These are phyloP conservation scores for Rhizopogon salebrosus DNA, from an alignment of 768 basidiomycete species.

Conservation along the genomic window DNA sequence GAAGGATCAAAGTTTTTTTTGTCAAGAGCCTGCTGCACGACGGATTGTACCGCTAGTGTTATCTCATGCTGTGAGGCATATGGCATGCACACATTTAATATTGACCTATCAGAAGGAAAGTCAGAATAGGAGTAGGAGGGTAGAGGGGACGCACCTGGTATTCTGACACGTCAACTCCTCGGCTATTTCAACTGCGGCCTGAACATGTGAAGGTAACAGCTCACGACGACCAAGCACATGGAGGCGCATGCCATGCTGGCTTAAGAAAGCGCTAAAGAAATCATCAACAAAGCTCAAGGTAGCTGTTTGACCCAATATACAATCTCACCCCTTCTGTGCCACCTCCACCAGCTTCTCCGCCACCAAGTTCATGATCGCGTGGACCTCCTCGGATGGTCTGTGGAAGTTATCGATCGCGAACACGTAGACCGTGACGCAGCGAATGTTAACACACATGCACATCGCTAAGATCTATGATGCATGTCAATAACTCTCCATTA, in stretches of 20 bases:
- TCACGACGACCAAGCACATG: slow-evolving; percentile 73
- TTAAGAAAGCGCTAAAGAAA: not conserved
- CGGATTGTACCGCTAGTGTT: slow-evolving; percentile 56
- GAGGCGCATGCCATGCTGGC: slow-evolving; percentile 74
- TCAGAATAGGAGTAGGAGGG: not conserved
- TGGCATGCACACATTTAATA: slow-evolving; percentile 89
- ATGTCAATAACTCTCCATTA: not conserved
- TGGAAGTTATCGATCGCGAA: slow-evolving; percentile 98
- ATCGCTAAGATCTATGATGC: slow-evolving; percentile 70
- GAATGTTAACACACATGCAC: slow-evolving; percentile 73
- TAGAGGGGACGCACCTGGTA: slow-evolving; percentile 45
- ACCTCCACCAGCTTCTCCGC: slow-evolving; percentile 75
- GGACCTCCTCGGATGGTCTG: slow-evolving; percentile 78
- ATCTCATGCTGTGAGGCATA: slow-evolving; percentile 94
- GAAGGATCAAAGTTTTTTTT: slow-evolving; percentile 24
- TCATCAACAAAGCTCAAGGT: not conserved
- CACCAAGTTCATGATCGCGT: slow-evolving; percentile 78
- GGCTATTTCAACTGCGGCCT: slow-evolving; percentile 60
- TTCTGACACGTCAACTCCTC: slow-evolving; percentile 76
- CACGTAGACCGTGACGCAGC: slow-evolving; percentile 91
- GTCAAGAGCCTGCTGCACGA: slow-evolving; percentile 30
- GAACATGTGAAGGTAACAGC: slow-evolving; percentile 78
- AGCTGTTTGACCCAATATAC: not conserved
- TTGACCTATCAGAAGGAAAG: slow-evolving; percentile 49
- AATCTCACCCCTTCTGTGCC: slow-evolving; percentile 75